Conservation (phyloP, 2,329 filamentous ascomycete species). For the Hymenotorrendiella dingleyae region DNA sequence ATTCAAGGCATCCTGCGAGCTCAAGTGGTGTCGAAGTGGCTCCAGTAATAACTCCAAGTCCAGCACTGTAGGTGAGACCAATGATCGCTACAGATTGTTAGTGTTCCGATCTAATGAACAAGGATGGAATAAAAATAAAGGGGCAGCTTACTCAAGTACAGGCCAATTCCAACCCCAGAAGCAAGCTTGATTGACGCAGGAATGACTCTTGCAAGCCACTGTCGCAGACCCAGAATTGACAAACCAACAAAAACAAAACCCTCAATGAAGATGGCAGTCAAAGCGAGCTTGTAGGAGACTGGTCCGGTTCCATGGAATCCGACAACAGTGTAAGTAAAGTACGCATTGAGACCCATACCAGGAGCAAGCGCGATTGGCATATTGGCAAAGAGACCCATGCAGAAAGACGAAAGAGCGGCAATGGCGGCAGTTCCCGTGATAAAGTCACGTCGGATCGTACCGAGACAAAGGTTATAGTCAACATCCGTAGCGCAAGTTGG, state of each 20-base stretch:
- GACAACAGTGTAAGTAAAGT: conserved; percentile 72
- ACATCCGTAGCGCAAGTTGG: conserved; percentile 17
- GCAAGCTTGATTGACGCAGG: conserved; percentile 79
- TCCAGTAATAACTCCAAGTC: conserved; percentile 71
- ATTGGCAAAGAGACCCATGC: conserved; percentile 76
- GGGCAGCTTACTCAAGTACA: conserved; percentile 45
- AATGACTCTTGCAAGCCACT: conserved; percentile 79
- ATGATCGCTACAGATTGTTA: conserved; percentile 44
- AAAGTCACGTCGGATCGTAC: conserved; percentile 53
- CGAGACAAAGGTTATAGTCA: conserved; percentile 56
- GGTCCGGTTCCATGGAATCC: conserved; percentile 67
- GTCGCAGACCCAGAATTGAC: conserved; percentile 71
- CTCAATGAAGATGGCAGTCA: conserved; percentile 83
- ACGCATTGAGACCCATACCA: conserved; percentile 76
- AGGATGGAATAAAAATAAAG: background rate
- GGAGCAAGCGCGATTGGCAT: conserved; percentile 62
- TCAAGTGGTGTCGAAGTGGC: conserved; percentile 60
- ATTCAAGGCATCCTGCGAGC: conserved; percentile 50
- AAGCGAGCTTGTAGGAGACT: conserved; percentile 66
- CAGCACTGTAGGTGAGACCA: conserved; percentile 70
- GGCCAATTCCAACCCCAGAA: conserved; percentile 77
- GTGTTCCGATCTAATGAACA: background rate
- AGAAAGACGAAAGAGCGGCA: conserved; percentile 67
- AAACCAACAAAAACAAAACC: conserved; percentile 77
- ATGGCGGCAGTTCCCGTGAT: conserved; percentile 82